Percentiles rank a stretch among this genome's conserved stretches.
These are phyloP conservation scores for Penicillium olsonii DNA, from an alignment of 2,329 filamentous ascomycete genomes.

Conservation along the genomic window DNA sequence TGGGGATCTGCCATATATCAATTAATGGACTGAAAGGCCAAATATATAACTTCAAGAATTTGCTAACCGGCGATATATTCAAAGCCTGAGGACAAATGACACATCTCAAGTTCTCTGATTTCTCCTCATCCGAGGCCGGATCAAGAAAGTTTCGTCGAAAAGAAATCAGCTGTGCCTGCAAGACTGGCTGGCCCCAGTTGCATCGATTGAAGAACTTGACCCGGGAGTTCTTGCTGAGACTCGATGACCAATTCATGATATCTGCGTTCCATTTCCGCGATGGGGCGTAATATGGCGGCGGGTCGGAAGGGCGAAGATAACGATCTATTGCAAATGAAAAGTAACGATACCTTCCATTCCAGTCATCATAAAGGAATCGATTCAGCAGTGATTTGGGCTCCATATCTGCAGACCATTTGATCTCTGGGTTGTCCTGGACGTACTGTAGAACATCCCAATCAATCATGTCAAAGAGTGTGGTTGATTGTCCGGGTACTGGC, in stretches of 20 bases:
- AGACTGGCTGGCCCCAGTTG: conserved; percentile 74
- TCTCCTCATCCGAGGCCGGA: conserved; percentile 56
- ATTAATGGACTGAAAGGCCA: background rate
- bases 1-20: conserved; percentile 63
- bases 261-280: conserved; percentile 54
- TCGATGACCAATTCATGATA: conserved; percentile 83
- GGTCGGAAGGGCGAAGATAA: conserved; percentile 33
- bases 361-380: conserved; percentile 58
- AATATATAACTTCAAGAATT: background rate
- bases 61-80: conserved; percentile 70
- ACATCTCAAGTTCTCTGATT: conserved; percentile 53
- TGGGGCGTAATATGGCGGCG: conserved; percentile 35
- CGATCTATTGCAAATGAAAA: conserved; percentile 48
- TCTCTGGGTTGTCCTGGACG: conserved; percentile 42
- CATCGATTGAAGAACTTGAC: conserved; percentile 51
- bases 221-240: conserved; percentile 66
- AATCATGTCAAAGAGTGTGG: conserved; percentile 33
- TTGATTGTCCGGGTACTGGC: conserved; percentile 1
- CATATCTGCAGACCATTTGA: conserved; percentile 49
- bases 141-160: conserved; percentile 84
- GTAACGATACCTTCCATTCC: conserved; percentile 61
- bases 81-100: conserved; percentile 78
- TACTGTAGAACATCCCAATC: conserved; percentile 45
- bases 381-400: conserved; percentile 44
- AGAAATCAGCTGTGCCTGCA: conserved; percentile 71